Evolutionary conservation across 1,139 yeast species (phyloP).

Genomic region (Taiozyma onychis): DNA sequence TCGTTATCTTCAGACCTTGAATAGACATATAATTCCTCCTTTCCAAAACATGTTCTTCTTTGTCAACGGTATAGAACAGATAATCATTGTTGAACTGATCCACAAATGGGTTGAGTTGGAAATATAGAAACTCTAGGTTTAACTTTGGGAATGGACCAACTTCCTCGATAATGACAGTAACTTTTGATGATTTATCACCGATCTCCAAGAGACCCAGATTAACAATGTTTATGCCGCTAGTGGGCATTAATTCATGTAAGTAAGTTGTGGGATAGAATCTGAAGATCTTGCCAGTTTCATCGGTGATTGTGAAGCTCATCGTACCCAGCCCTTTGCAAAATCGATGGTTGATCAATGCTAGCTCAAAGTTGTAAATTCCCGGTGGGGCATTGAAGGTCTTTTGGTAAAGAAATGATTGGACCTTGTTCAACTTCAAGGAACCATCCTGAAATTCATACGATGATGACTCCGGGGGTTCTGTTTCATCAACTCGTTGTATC

Average conservation of each 20-base stretch:
- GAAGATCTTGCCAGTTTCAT: neutral
- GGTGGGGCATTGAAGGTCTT: slow-evolving; percentile 44
- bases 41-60: slow-evolving; percentile 4
- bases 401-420: slow-evolving; percentile 44
- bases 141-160: slow-evolving; percentile 50
- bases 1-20: neutral
- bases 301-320: slow-evolving; percentile 44
- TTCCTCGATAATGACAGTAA: slow-evolving; percentile 53
- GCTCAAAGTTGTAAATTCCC: slow-evolving; percentile 42
- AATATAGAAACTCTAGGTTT: slow-evolving; percentile 51
- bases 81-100: slow-evolving; percentile 3
- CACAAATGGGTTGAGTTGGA: slow-evolving; percentile 38
- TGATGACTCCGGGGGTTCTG: slow-evolving; percentile 23
- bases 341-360: slow-evolving; percentile 47
- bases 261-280: slow-evolving; percentile 46
- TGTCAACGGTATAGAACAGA: slow-evolving; percentile 3
- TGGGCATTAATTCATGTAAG: slow-evolving; percentile 53
- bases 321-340: slow-evolving; percentile 52
- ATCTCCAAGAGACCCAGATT: slow-evolving; percentile 43
- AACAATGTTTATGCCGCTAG: slow-evolving; percentile 44
- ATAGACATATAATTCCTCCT: slow-evolving; percentile 2
- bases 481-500: slow-evolving; percentile 1
- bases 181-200: slow-evolving; percentile 30
- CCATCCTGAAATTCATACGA: slow-evolving; percentile 28
- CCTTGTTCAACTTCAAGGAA: slow-evolving; percentile 37